Evolutionary conservation across 176 grass and related monocot species (phyloP).

Genomic region (Bromus sterilis): DNA sequence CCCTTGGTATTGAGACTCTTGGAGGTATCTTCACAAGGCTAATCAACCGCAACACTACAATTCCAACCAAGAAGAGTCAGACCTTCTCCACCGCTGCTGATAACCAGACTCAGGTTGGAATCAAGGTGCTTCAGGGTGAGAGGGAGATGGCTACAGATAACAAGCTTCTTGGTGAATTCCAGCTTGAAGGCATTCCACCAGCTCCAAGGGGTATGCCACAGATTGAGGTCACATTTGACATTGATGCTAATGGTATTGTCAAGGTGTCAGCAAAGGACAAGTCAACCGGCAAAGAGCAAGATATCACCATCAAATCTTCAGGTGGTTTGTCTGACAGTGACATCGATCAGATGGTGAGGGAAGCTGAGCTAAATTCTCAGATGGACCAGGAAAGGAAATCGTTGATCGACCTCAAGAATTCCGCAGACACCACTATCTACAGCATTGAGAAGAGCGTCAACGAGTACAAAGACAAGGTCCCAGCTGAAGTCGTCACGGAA

Average conservation of each 20-base stretch:
- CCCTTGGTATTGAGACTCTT: conserved; percentile 92
- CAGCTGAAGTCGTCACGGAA: conserved; percentile 59
- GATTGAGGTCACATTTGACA: conserved; percentile 89
- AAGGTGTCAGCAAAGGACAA: conserved; percentile 97
- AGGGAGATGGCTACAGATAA: conserved; percentile 96
- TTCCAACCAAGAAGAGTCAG: conserved; percentile 98
- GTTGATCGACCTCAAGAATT: conserved; percentile 80
- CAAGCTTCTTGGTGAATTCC: conserved; percentile 93
- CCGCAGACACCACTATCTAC: conserved; percentile 86
- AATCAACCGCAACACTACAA: conserved; percentile 91
- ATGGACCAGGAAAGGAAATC: conserved; percentile 87
- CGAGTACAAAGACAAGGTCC: conserved; percentile 89
- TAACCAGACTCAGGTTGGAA: conserved; percentile 83
- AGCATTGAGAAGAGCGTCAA: conserved; percentile 89
- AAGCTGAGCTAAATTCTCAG: conserved; percentile 84
- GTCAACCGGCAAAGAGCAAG: conserved; percentile 78
- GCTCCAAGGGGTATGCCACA: conserved; percentile 87
- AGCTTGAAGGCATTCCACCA: conserved; percentile 89
- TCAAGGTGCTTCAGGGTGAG: conserved; percentile 95
- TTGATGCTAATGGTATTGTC: conserved; percentile 95
- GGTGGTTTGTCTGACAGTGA: conserved; percentile 83
- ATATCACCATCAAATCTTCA: conserved; percentile 96
- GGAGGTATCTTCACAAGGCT: conserved; percentile 98
- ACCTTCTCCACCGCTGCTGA: conserved; percentile 87
- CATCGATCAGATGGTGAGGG: conserved; percentile 94